Percentiles rank a stretch among this genome's conserved stretches.
These are phyloP conservation scores for Cordyceps tenuipes DNA, from an alignment of 2,329 filamentous ascomycete species.

Conservation along the genomic window DNA sequence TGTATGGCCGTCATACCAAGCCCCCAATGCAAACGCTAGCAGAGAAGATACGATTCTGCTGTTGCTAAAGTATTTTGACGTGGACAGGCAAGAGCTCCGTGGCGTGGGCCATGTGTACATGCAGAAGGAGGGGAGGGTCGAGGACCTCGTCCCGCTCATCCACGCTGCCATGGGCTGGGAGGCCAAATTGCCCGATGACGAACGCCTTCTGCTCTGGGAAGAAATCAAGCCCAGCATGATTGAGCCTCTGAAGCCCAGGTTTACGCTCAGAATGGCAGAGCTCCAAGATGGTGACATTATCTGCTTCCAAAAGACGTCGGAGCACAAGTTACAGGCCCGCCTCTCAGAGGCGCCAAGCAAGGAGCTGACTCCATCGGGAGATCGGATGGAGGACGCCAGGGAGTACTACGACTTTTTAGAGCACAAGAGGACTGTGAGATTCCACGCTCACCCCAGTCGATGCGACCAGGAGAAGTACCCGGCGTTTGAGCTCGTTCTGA, in stretches of 20 bases:
- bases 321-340: slow-evolving; percentile 34
- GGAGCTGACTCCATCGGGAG: slow-evolving; percentile 28
- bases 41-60: slow-evolving; percentile 66
- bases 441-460: slow-evolving; percentile 57
- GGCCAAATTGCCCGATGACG: slow-evolving; percentile 56
- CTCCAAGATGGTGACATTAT: slow-evolving; percentile 96
- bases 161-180: slow-evolving; percentile 80
- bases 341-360: slow-evolving; percentile 21
- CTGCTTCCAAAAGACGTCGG: slow-evolving; percentile 69
- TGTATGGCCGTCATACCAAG: slow-evolving; percentile 59
- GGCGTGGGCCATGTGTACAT: slow-evolving; percentile 84
- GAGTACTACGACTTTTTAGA: slow-evolving; percentile 91
- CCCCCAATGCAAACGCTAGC: slow-evolving; percentile 47
- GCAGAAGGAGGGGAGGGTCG: slow-evolving; percentile 76
- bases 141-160: slow-evolving; percentile 72
- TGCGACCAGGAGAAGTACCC: slow-evolving; percentile 51
- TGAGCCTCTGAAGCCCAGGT: slow-evolving; percentile 84
- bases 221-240: slow-evolving; percentile 99
- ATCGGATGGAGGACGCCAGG: slow-evolving; percentile 61
- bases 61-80: slow-evolving; percentile 89
- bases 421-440: slow-evolving; percentile 71
- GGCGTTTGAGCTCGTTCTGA: slow-evolving; percentile 69
- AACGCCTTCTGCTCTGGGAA: slow-evolving; percentile 69
- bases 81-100: slow-evolving; percentile 61
- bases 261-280: slow-evolving; percentile 81